These are phyloP conservation scores for Psilocybe tampanensis DNA, from an alignment of 768 basidiomycete species.

Conservation along the genomic window DNA sequence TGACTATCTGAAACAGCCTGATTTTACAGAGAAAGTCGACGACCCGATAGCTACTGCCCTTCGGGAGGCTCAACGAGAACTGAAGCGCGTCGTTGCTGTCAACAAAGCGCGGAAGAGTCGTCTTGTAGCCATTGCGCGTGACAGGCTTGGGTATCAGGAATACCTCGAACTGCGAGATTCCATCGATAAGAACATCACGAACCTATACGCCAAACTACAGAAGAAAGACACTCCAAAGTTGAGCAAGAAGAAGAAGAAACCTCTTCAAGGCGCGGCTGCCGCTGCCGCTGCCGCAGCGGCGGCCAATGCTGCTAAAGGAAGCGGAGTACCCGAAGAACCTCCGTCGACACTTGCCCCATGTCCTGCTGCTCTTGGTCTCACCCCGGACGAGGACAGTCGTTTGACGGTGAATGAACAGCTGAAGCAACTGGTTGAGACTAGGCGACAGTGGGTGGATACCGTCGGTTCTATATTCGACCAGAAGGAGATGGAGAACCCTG, in stretches of 20 bases:
- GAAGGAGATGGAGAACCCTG: constrained; percentile 63
- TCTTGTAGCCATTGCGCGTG: constrained; percentile 75
- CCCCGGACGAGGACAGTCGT: constrained; percentile 64
- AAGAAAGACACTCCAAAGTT: constrained; percentile 79
- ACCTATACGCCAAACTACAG: constrained; percentile 76
- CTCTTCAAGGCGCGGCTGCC: constrained; percentile 29
- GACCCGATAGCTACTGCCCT: constrained; percentile 93
- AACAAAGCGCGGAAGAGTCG: constrained; percentile 85
- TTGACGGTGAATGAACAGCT: constrained; percentile 70
- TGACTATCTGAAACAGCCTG: constrained; percentile 47
- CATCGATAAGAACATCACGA: constrained; percentile 83
- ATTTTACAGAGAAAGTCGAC: constrained; percentile 80
- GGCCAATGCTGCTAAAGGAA: constrained; percentile 32
- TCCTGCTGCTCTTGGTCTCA: constrained; percentile 72
- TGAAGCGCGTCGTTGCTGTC: constrained; percentile 72
- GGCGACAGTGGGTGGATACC: constrained; percentile 76
- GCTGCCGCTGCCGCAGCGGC: constrained; percentile 27
- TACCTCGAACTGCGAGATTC: constrained; percentile 84
- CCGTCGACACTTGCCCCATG: constrained; percentile 54
- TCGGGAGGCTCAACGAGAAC: constrained; percentile 82
- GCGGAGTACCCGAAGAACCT: constrained; percentile 29
- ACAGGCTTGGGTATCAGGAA: constrained; percentile 90
- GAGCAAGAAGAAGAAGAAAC: constrained; percentile 78
- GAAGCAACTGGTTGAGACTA: constrained; percentile 70
- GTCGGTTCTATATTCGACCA: constrained; percentile 78